phyloP scores from a whole-genome alignment of 2,329 filamentous ascomycete genomes.

The Cytospora schulzeri region DNA sequence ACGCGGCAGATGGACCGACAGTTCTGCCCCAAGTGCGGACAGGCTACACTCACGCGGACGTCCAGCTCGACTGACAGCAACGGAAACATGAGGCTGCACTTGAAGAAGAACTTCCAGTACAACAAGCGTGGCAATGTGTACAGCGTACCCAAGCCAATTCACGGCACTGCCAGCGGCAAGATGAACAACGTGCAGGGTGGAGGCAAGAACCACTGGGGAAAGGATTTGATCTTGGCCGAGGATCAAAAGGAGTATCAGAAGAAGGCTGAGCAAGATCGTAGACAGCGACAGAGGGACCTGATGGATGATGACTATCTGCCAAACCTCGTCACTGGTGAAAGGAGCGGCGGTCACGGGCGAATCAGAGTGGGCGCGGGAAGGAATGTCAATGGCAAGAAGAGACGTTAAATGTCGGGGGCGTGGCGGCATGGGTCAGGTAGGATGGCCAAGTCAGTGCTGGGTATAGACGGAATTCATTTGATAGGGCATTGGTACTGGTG shows the following conservation, averaged over 20 bases:
- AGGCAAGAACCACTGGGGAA: conserved; percentile 86
- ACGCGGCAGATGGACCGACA: conserved; percentile 84
- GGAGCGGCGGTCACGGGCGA: conserved; percentile 64
- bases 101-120: conserved; percentile 95
- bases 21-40: conserved; percentile 91
- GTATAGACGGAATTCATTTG: neutral
- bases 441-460: too few species aligned
- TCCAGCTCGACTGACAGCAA: conserved; percentile 80
- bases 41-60: conserved; percentile 80
- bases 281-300: conserved; percentile 73
- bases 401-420: conserved; percentile 41
- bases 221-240: conserved; percentile 80
- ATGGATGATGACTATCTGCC: conserved; percentile 97
- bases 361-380: conserved; percentile 82
- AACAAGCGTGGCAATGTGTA: conserved; percentile 91
- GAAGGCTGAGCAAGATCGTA: conserved; percentile 64
- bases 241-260: conserved; percentile 91
- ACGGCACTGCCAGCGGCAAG: conserved; percentile 80
- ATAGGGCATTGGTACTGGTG: neutral
- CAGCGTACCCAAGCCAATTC: conserved; percentile 87
- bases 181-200: conserved; percentile 63
- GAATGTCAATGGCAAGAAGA: conserved; percentile 80
- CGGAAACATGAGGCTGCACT: conserved; percentile 80
- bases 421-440: neutral
- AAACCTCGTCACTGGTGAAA: conserved; percentile 77